Conservation (phyloP, 129 eudicot genomes). For the Tagetes erecta region DNA sequence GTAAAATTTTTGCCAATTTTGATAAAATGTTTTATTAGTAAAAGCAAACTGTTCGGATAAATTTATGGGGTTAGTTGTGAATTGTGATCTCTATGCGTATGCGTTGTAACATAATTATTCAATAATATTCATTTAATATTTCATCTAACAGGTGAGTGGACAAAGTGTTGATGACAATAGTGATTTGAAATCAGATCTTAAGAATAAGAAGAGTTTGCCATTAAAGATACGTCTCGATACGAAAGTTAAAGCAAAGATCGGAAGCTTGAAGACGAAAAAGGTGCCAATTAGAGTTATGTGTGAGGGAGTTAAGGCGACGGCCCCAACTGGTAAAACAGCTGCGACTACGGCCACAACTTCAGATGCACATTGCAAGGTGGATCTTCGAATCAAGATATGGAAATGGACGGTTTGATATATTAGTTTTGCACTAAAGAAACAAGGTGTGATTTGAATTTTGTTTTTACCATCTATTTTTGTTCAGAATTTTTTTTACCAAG, state of each 20-base stretch:
- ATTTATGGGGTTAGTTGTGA: no score
- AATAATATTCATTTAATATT: no score
- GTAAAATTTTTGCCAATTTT: no score
- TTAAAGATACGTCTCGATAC: conserved; percentile 44
- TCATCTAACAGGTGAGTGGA: neutral
- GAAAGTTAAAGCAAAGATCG: conserved; percentile 46
- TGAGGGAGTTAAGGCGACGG: conserved; percentile 35
- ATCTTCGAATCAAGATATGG: neutral
- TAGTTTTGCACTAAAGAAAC: neutral
- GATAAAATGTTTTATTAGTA: no score
- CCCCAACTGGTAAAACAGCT: conserved; percentile 36
- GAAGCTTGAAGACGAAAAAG: conserved; percentile 43
- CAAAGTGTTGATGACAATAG: neutral
- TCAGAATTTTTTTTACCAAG: neutral
- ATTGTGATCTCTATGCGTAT: no score
- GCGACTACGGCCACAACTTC: neutral
- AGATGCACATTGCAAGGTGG: neutral
- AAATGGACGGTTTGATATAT: conserved; percentile 15
- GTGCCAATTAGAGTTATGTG: conserved; percentile 46
- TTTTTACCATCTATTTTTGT: neutral
- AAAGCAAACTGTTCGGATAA: no score
- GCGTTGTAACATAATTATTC: no score
- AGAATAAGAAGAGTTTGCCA: neutral
- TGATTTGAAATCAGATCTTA: conserved; percentile 5
- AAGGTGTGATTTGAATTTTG: neutral